Conservation (phyloP, 225 moss, liverwort and hornwort genomes). For the Sphagnum tenellum region DNA sequence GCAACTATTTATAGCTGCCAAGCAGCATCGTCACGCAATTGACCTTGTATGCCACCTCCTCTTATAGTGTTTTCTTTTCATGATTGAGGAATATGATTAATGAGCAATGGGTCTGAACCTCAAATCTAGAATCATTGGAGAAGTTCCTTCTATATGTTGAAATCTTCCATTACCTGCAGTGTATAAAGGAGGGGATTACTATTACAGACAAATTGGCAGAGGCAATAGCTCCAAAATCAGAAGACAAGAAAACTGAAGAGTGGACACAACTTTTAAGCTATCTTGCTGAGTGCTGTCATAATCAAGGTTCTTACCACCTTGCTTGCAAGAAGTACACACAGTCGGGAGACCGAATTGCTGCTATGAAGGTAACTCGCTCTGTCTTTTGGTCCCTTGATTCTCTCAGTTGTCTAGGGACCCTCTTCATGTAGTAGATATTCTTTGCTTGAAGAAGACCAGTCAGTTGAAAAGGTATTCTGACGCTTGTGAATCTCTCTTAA, state of each 20-base stretch:
- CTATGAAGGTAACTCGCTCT: slow-evolving; percentile 67
- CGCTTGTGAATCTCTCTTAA: no score
- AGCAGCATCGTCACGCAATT: slow-evolving; percentile 57
- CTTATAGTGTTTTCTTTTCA: no score
- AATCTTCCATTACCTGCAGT: slow-evolving; percentile 21
- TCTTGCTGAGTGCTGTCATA: slow-evolving; percentile 71
- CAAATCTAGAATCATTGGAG: no score
- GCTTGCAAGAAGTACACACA: slow-evolving; percentile 95
- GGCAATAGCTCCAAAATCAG: slow-evolving; percentile 45
- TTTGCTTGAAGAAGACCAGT: no score
- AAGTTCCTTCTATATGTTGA: not conserved
- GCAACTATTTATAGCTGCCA: slow-evolving; percentile 77
- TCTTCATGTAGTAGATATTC: no score
- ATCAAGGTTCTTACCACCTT: slow-evolving; percentile 91
- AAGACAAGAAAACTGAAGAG: slow-evolving; percentile 52
- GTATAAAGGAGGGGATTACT: slow-evolving; percentile 56
- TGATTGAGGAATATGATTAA: no score
- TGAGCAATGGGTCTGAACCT: not conserved
- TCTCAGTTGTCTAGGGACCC: no score
- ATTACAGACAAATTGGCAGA: slow-evolving; percentile 91
- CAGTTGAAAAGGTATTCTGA: no score
- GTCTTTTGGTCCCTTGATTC: not conserved
- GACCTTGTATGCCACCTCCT: slow-evolving; percentile 40
- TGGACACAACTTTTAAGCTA: slow-evolving; percentile 37
- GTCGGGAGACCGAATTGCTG: slow-evolving; percentile 68